Conservation (phyloP, 1,139 yeast genomes). For the Suhomyces chickasaworum region DNA sequence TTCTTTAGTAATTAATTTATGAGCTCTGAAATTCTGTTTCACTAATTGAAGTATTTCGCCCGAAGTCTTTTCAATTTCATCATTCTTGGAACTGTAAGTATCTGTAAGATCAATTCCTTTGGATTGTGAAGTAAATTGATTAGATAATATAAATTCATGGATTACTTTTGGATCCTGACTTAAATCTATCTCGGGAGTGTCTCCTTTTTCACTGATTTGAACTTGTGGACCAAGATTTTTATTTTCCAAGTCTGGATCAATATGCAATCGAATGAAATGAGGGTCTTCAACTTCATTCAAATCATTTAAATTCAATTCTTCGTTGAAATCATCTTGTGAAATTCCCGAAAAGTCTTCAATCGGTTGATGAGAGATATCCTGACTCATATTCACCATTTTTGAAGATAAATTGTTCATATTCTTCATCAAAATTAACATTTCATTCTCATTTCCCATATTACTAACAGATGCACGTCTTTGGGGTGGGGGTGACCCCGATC, state of each 20-base stretch:
- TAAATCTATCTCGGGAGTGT: constrained; percentile 6
- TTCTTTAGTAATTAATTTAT: constrained; percentile 35
- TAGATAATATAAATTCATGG: constrained; percentile 28
- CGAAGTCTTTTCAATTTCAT: constrained; percentile 51
- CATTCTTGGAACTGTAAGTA: constrained; percentile 35
- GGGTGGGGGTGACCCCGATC: background rate
- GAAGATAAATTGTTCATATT: constrained; percentile 89
- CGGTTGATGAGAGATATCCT: constrained; percentile 12
- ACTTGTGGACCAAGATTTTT: constrained; percentile 6
- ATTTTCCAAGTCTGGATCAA: constrained; percentile 32
- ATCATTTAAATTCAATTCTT: constrained; percentile 64
- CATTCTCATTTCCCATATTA: constrained; percentile 50
- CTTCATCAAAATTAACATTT: constrained; percentile 71
- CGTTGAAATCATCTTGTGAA: constrained; percentile 29
- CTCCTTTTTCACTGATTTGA: background rate
- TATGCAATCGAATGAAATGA: constrained; percentile 60
- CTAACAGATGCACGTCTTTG: constrained; percentile 6
- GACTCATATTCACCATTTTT: constrained; percentile 67
- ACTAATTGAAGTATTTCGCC: constrained; percentile 53
- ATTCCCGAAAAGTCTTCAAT: constrained; percentile 29
- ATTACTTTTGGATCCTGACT: constrained; percentile 24
- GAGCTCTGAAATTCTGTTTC: constrained; percentile 56
- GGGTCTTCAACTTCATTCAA: constrained; percentile 52
- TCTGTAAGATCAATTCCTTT: constrained; percentile 43
- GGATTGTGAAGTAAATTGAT: constrained; percentile 19